Base-by-base conservation (phyloP, 2,329 filamentous ascomycete genomes). In the Fusarium piperis region DNA sequence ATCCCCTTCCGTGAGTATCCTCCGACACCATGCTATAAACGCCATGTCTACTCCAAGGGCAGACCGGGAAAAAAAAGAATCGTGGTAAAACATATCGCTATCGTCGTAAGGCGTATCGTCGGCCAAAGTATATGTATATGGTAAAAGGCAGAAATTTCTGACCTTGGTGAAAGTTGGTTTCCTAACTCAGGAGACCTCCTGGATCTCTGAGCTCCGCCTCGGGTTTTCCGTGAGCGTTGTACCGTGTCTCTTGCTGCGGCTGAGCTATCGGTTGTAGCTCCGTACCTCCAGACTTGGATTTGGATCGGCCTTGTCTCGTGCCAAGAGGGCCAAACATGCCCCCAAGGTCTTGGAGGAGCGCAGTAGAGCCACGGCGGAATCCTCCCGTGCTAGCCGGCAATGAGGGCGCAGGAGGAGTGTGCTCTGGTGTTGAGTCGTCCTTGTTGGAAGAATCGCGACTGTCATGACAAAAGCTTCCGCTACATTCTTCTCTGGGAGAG, bases 311-410 rank as follows among this genome's bases (percentile, higher is more conserved):
- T n/a, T 79, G 71, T 46, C 75, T 81, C 9, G 78, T 73, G 12
- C 78, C 80, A 10, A 80, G 77, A 1, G 87, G 85, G 3, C 80
- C 82, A 6, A 91, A 76, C 16, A 90, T 80, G 1, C 87, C 88
- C 10, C 88, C 86, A 1, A 90, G 77, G 70, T 91, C 89, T 69
- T 89, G 87, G 7, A 91, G 78, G n/a, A 91, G 75, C 0, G 88
- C 85, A 1, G 86, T 84, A 2, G 88, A 90, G 4, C 89, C 89
- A 46, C 87, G 81, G 8, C 87, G 82, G 6, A 87, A 77, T 1
- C 87, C 87, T 11, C 73, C 80, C 1, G 77, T 76, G 57, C 83
- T 79, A 0, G 87, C 87, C 1, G 83, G 82, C 16, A 87, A 71
- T 0, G 85, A 82, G 0, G 85, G 83, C 0, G 83, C 82, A 9